phyloP scores from a whole-genome alignment of 2,329 filamentous ascomycete species.

The Fusarium sp. region DNA sequence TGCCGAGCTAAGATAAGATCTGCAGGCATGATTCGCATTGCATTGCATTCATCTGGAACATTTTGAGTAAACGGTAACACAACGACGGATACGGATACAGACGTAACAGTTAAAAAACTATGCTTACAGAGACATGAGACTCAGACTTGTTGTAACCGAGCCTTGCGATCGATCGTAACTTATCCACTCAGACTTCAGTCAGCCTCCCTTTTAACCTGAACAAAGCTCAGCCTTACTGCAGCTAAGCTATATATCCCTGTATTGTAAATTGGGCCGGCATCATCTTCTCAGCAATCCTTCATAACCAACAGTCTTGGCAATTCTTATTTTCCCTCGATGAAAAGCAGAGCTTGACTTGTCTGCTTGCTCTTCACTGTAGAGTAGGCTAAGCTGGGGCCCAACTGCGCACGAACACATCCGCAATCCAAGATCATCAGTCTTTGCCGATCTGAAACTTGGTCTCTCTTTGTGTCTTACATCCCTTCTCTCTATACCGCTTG shows the following conservation, averaged over 20 bases:
- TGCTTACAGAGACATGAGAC: neutral
- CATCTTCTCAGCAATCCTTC: slow-evolving; percentile 19
- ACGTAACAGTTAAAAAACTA: neutral
- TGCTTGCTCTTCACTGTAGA: neutral
- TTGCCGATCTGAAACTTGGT: neutral
- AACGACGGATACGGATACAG: neutral
- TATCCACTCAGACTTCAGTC: slow-evolving; percentile 2
- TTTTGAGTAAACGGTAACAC: neutral
- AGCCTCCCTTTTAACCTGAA: slow-evolving; percentile 9
- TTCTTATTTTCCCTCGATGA: neutral
- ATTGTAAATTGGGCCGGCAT: neutral
- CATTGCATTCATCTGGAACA: neutral
- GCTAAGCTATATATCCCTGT: neutral
- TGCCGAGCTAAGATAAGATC: neutral
- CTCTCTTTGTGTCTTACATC: neutral
- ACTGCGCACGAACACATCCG: neutral
- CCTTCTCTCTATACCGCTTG: neutral
- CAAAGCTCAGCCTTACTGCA: slow-evolving; percentile 31
- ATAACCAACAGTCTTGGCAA: neutral
- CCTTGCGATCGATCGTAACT: slow-evolving; percentile 6
- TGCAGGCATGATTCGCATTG: neutral
- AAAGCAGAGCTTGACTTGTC: too few relatives aligned
- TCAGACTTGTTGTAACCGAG: neutral
- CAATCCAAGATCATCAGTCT: neutral
- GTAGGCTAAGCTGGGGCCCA: too few relatives aligned